Conservation (phyloP, 495 filamentous ascomycete species). For the Aspergillus conjunctus region DNA sequence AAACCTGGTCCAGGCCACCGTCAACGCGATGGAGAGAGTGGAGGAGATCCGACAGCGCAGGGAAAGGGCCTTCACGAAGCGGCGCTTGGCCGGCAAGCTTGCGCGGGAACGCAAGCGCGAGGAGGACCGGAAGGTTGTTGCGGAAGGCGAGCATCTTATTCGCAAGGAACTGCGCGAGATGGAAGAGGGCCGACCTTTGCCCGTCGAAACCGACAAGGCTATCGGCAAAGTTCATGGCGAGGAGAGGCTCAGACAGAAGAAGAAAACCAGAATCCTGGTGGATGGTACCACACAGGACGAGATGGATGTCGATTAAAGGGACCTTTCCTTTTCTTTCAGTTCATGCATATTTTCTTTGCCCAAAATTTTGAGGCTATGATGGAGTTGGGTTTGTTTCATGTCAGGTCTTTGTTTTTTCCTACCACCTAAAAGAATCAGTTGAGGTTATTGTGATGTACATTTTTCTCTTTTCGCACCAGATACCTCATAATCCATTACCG, state of each 20-base stretch:
- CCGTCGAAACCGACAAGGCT: constrained; percentile 26
- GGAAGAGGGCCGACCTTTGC: constrained; percentile 47
- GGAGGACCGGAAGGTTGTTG: constrained; percentile 82
- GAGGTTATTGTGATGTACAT: constrained; percentile 17
- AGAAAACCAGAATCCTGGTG: constrained; percentile 63
- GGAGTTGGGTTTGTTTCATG: constrained; percentile 30
- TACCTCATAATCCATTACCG: constrained; percentile 1
- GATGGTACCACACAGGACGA: constrained; percentile 67
- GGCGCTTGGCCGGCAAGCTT: constrained; percentile 86
- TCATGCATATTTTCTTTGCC: constrained; percentile 19
- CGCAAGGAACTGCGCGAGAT: constrained; percentile 51
- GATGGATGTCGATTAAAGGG: constrained; percentile 70
- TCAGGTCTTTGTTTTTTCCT: constrained; percentile 19
- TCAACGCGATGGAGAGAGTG: constrained; percentile 90
- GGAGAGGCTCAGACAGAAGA: constrained; percentile 59
- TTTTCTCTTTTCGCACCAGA: constrained; percentile 3
- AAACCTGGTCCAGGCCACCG: constrained; percentile 79
- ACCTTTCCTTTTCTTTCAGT: constrained; percentile 15
- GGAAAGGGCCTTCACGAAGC: constrained; percentile 89
- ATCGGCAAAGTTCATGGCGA: constrained; percentile 46
- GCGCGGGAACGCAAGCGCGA: constrained; percentile 68
- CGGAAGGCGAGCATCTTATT: constrained; percentile 83
- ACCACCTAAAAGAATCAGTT: constrained; percentile 21
- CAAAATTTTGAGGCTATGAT: constrained; percentile 24
- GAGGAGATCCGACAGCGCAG: constrained; percentile 79